Evolutionary conservation across 2,329 filamentous ascomycete species (phyloP).

Genomic region (Gaeumannomyces tritici): DNA sequence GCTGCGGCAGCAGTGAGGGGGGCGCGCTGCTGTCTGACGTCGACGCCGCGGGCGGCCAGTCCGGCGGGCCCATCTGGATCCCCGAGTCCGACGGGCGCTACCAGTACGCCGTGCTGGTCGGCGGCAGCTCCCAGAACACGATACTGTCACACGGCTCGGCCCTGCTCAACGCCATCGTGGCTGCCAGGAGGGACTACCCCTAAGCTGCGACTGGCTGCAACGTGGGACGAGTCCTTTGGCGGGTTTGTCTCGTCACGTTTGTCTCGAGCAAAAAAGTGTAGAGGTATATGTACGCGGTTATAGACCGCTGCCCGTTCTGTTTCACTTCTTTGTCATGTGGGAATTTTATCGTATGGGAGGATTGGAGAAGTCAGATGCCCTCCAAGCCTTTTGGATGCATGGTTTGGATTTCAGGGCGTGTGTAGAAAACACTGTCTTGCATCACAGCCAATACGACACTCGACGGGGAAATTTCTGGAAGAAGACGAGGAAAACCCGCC

Average conservation of each 20-base stretch:
- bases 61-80: slow-evolving; percentile 1
- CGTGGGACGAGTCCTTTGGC: too few species aligned
- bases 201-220: neutral
- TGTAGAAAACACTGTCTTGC: neutral
- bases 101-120: neutral
- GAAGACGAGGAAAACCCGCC: too few species aligned
- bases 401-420: neutral
- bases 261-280: neutral
- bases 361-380: neutral
- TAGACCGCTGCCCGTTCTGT: neutral
- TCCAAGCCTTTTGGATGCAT: neutral
- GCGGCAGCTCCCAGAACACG: neutral
- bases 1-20: neutral
- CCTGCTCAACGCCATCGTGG: slow-evolving; percentile 1
- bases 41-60: slow-evolving; percentile 1
- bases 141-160: neutral
- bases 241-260: too few species aligned
- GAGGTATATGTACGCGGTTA: neutral
- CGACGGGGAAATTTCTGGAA: neutral
- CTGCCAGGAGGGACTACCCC: neutral
- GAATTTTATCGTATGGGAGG: neutral
- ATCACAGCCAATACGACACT: neutral
- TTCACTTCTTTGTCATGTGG: neutral
- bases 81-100: neutral
- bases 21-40: neutral